Evolutionary conservation across 345 rosid species (phyloP), one percentile per base, ranked within the genome.

Genomic region (Noccaea bulbosa): DNA sequence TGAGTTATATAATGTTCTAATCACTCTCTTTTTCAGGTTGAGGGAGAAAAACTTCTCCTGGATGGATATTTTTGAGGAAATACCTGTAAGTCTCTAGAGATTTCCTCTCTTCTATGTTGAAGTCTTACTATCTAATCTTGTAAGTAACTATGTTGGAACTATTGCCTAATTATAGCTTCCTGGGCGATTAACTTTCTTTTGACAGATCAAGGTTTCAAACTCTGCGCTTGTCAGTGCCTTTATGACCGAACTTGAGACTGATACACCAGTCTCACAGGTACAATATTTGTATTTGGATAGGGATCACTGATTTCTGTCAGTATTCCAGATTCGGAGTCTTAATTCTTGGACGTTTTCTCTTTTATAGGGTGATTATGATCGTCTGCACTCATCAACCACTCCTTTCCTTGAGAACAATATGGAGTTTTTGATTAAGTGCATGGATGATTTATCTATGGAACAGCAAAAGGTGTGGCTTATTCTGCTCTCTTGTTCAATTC

Each of bases 61-160:
- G 99, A 92, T 88, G 84, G 98, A 92, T 81, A 92, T 95, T 61
- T 95, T 95, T 71, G 99, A 95, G 76, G 99, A 95, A 77, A 95
- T 95, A 58, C 99, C 99, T 11, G 99, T 95, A 88, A 87, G 97
- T 68, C 32, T 74, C 65, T 53, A 54, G 40, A 34, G 40, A 70
- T 35, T 53, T 30, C 10, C 54, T 57, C 54, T 57, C 55, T 41
- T 40, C 7, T 14, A 30, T 47, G 40, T 46, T 22, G 2, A 35
- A 15, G 11, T 49, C 33, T 40, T 50, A 67, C 8, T 5, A 50
- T 34, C 17, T 44, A 17, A 51, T 44, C 40, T 15, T 11, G 12
- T 6, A 54, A 45, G 22, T 34, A 51, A 33, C 14, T 51, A 52
- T 46, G 56, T 24, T 7, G 70, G 7, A 32, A 7, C 4, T 22